A percentile compares a stretch with the other conserved stretches of the same genome.
Conservation (phyloP, 257 asterid genomes). For the Fraxinus pennsylvanica region DNA sequence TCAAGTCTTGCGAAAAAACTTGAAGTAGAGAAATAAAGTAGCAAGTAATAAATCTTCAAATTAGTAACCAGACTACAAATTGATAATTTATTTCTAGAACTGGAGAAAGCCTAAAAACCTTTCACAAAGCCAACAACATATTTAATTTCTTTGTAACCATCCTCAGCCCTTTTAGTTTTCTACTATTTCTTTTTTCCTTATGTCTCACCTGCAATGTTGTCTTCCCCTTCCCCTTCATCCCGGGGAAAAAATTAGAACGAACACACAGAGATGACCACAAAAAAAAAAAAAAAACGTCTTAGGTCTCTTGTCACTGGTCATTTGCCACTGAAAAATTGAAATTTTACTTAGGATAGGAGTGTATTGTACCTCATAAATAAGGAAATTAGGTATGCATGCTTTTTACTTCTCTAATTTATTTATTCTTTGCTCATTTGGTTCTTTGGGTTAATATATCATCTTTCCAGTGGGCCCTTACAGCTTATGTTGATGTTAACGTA, state of each 20-base stretch:
- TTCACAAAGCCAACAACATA: too few species aligned
- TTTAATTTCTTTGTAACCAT: not conserved
- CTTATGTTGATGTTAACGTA: not conserved
- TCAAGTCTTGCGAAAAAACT: not conserved
- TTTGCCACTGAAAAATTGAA: not conserved
- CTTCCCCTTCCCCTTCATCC: not conserved
- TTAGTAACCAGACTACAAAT: too few species aligned
- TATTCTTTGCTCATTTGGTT: not conserved
- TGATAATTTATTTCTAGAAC: too few species aligned
- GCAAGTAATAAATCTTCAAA: not conserved
- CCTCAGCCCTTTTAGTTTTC: not conserved
- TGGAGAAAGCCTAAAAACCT: too few species aligned
- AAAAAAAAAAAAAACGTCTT: not conserved
- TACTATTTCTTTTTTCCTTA: not conserved
- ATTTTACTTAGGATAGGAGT: not conserved
- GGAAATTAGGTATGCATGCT: not conserved
- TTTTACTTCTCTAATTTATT: not conserved
- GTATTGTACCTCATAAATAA: not conserved
- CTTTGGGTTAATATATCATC: not conserved
- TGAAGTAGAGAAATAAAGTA: not conserved
- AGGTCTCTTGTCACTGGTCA: not conserved
- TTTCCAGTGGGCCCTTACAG: not conserved
- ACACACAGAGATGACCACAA: not conserved
- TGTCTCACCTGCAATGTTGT: not conserved
- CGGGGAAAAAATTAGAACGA: too few species aligned